Conservation (phyloP, 352 stramenopile genomes). For the Nothophytophthora sp. region DNA sequence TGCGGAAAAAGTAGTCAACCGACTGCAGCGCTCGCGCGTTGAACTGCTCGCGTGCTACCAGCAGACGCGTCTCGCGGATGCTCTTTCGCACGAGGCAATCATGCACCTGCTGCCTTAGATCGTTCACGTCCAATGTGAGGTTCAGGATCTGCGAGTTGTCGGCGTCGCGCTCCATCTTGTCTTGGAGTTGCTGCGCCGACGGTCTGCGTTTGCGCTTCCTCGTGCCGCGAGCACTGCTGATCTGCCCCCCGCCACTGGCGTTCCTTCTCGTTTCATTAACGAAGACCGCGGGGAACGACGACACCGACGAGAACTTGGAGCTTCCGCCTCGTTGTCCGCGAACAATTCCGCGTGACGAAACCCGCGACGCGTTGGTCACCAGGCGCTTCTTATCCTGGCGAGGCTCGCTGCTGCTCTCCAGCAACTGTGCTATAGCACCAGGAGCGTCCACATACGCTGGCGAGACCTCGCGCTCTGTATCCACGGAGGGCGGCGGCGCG, state of each 20-base stretch:
- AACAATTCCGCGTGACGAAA: too few species aligned
- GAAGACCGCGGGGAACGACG: too few species aligned
- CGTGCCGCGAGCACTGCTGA: constrained; percentile 8
- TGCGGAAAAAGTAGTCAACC: constrained; percentile 32
- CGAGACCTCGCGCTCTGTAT: too few species aligned
- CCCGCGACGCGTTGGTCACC: too few species aligned
- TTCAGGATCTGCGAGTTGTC: constrained; percentile 20
- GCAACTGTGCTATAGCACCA: too few species aligned
- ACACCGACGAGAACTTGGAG: too few species aligned
- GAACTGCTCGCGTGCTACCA: constrained; percentile 30
- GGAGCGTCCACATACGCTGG: too few species aligned
- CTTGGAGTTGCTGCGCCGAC: neutral
- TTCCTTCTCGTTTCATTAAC: too few species aligned
- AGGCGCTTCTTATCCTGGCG: too few species aligned
- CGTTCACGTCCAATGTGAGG: constrained; percentile 25
- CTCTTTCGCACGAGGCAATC: constrained; percentile 21
- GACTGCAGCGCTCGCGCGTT: constrained; percentile 19
- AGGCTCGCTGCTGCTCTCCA: too few species aligned
- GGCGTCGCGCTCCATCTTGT: constrained; percentile 11
- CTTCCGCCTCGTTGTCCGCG: too few species aligned
- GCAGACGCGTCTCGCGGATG: constrained; percentile 20
- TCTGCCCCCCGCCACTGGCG: too few species aligned
- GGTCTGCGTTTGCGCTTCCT: neutral
- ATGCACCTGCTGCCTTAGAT: constrained; percentile 26
- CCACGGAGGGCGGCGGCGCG: neutral